Evolutionary conservation across 1,139 yeast genomes (phyloP), one percentile per base, ranked within the genome.

Genomic region (Yamadazyma aaseri): DNA sequence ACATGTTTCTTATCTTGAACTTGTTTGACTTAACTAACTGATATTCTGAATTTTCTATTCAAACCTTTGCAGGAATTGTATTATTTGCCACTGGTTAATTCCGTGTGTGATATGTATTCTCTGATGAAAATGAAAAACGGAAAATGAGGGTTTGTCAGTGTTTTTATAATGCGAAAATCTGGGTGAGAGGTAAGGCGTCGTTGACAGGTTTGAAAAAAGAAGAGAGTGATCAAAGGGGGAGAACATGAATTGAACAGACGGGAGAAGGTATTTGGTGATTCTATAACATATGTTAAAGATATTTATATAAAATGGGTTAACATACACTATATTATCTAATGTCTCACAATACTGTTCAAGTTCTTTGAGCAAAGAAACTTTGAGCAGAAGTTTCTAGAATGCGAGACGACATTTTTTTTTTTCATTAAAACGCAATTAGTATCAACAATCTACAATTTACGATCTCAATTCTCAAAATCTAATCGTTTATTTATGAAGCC

Each of bases 11-110:
- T 25, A 6, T 9, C 13, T n/a, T 23, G n/a, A 9, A 24, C 25
- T 26, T 3, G 12, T 24, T 34, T 36, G 37, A 36, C 37, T 36
- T 36, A 33, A 36, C 34, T 35, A 13, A n/a, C 17, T 25, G 27
- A 25, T 22, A 22, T 14, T 22, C n/a, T 22, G 6, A n/a, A n/a
- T n/a, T 6, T 22, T 8, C 15, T 6, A 12, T 25, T 25, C 17
- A n/a, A 7, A 25, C 27, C 27, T 25, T 25, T 25, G 5, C 27
- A 25, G 27, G 25, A n/a, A 12, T 14, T 12, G 17, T 6, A 11
- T 12, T 6, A 6, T 22, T 8, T 22, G 6, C 9, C 9, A 18
- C 8, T 7, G 21, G 21, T 18, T 17, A 7, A 18, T 28, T 28
- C 11, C n/a, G 5, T 18, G 16, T n/a, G 30, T 18, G 24, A 28